Evolutionary conservation across 768 basidiomycete species (phyloP).

Genomic region (Amyloporia xantha): DNA sequence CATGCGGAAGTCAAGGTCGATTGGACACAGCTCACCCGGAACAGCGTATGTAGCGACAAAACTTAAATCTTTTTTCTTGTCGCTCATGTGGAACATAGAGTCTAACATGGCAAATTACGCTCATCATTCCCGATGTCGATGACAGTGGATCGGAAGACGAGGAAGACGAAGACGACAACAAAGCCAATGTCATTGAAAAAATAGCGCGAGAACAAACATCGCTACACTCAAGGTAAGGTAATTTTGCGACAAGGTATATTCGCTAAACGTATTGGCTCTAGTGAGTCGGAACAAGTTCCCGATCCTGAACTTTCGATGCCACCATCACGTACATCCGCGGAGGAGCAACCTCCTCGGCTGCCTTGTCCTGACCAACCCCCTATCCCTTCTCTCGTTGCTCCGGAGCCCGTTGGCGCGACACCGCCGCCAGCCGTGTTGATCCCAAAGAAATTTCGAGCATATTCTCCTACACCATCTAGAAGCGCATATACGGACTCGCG

Average conservation of each 20-base stretch:
- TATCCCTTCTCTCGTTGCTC: background rate
- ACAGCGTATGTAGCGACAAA: slow-evolving; percentile 2
- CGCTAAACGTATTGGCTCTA: too few relatives aligned
- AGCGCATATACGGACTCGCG: background rate
- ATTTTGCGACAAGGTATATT: too few relatives aligned
- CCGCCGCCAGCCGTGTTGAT: background rate
- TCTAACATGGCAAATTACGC: background rate
- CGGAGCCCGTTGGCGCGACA: background rate
- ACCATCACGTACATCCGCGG: too few relatives aligned
- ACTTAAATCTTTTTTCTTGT: background rate
- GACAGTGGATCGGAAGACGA: slow-evolving; percentile 1
- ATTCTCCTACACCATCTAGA: slow-evolving; percentile 1
- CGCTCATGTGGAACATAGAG: background rate
- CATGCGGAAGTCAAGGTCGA: slow-evolving; percentile 34
- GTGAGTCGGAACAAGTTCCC: too few relatives aligned
- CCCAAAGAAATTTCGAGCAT: slow-evolving; percentile 1
- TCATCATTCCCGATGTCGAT: slow-evolving; percentile 7
- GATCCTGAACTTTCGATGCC: too few relatives aligned
- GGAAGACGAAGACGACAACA: background rate
- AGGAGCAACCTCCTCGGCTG: too few relatives aligned
- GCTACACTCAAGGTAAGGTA: background rate
- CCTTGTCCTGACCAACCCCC: too few relatives aligned
- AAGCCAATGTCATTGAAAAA: too few relatives aligned
- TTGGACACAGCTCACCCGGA: slow-evolving; percentile 30
- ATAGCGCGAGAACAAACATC: too few relatives aligned